Percentiles rank a stretch among this genome's conserved stretches.
Evolutionary conservation across 495 filamentous ascomycete species (phyloP).

Genomic region (Darksidea phi): DNA sequence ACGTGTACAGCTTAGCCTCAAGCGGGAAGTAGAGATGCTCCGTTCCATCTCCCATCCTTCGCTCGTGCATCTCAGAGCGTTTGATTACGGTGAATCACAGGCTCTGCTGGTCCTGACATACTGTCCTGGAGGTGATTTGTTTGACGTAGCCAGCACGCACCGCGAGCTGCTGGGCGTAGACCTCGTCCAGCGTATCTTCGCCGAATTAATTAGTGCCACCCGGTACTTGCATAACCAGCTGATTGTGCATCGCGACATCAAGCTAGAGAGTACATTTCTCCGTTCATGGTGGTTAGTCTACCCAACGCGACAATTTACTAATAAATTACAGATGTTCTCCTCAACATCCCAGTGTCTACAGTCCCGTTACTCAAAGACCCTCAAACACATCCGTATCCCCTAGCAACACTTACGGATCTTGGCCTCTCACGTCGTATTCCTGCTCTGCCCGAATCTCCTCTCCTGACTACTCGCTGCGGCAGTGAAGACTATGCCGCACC

Average conservation of each 20-base stretch:
- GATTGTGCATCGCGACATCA: constrained; percentile 96
- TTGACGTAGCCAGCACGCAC: constrained; percentile 78
- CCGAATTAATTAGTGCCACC: constrained; percentile 82
- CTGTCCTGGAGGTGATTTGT: constrained; percentile 90
- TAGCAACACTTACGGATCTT: constrained; percentile 87
- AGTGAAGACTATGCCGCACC: constrained; percentile 97
- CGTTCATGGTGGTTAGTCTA: constrained; percentile 6
- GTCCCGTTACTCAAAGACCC: constrained; percentile 58
- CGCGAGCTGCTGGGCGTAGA: constrained; percentile 61
- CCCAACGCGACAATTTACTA: constrained; percentile 34
- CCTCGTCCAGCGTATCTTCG: constrained; percentile 81
- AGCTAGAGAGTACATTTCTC: constrained; percentile 77
- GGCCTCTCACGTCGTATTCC: constrained; percentile 84
- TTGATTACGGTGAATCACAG: constrained; percentile 74
- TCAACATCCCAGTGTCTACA: constrained; percentile 67
- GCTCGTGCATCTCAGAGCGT: constrained; percentile 83
- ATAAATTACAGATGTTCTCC: constrained; percentile 70
- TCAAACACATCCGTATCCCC: constrained; percentile 69
- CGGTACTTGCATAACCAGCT: constrained; percentile 77
- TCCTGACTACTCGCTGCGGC: constrained; percentile 86
- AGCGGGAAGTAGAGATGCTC: constrained; percentile 92
- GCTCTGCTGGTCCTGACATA: constrained; percentile 86
- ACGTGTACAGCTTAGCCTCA: constrained; percentile 83
- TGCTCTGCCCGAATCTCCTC: constrained; percentile 63
- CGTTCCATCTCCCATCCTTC: constrained; percentile 83